Evolutionary conservation across 2,329 filamentous ascomycete species (phyloP), one percentile per base, ranked within the genome.

Genomic region (Colletotrichum sp.): DNA sequence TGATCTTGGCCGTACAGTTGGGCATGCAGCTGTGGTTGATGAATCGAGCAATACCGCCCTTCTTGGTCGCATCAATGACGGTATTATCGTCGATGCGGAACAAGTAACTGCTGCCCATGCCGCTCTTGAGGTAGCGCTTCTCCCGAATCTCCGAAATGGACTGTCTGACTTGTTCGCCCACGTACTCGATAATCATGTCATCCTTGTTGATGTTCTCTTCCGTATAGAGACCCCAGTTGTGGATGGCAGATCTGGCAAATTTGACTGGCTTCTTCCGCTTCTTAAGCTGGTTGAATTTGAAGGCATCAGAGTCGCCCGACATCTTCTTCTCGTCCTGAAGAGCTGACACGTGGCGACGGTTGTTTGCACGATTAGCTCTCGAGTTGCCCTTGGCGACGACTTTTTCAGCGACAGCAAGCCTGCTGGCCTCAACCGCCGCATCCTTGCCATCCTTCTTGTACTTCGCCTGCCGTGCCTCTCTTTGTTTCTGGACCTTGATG

Each of bases 141-240:
- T 99, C 97, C 72, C 97, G 94, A 83, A 99, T 93, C 85, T 99
- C 97, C n/a, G 97, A 96, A 76, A 99, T 97, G 82, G 98, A 95
- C 85, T 99, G 97, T 73, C 97, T 93, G 48, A 99, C 96, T 84
- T 98, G 97, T 86, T 99, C 97, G 76, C 97, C 97, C 13, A 99
- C 97, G 83, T 99, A 99, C 86, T 99, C 97, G 82, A 99, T 99
- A 83, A 99, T 99, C 96, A 99, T 98, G 85, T 99, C 97, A 84
- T 98, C 98, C 83, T 96, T 96, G 76, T 94, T 92, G 78, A 99
- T 99, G 82, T 98, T 97, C 86, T 99, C 97, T 89, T 98, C 96
- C 5, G 97, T 96, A 82, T 99, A 99, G 32, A 99, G 87, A 32
- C 97, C 97, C 97, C 97, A 99, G 81, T 98, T 99, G 86, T 99